Evolutionary conservation across 2,329 filamentous ascomycete genomes (phyloP).

Genomic region (Clonostachys rhizophaga): DNA sequence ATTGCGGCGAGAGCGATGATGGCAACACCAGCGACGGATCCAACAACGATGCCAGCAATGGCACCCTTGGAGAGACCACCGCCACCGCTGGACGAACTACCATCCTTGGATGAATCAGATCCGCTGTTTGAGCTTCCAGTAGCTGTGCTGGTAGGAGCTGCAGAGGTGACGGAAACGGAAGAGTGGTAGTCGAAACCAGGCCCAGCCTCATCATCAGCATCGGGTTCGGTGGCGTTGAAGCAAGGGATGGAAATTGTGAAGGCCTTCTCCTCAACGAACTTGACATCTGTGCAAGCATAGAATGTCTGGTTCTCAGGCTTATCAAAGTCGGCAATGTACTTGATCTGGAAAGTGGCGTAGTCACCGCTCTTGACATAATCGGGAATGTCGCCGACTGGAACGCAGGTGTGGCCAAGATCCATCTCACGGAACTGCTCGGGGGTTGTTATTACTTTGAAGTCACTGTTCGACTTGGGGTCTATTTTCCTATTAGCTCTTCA

Average conservation of each 20-base stretch:
- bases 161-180: slow-evolving; percentile 2
- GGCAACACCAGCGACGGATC: slow-evolving; percentile 57
- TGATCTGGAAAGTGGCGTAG: slow-evolving; percentile 43
- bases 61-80: slow-evolving; percentile 56
- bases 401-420: slow-evolving; percentile 40
- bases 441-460: slow-evolving; percentile 32
- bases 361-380: slow-evolving; percentile 27
- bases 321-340: slow-evolving; percentile 38
- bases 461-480: slow-evolving; percentile 31
- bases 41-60: slow-evolving; percentile 73
- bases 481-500: neutral
- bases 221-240: slow-evolving; percentile 35
- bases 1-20: slow-evolving; percentile 57
- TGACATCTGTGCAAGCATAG: slow-evolving; percentile 45
- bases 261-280: slow-evolving; percentile 25
- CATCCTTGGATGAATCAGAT: slow-evolving; percentile 4
- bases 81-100: slow-evolving; percentile 14
- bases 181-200: slow-evolving; percentile 3
- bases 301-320: slow-evolving; percentile 36
- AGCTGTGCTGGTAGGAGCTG: neutral
- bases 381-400: slow-evolving; percentile 26
- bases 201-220: slow-evolving; percentile 9
- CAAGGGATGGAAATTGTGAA: slow-evolving; percentile 29
- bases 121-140: slow-evolving; percentile 1
- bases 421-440: slow-evolving; percentile 27